Evolutionary conservation across 2,329 filamentous ascomycete genomes (phyloP).

Genomic region (Sporothrix luriei): DNA sequence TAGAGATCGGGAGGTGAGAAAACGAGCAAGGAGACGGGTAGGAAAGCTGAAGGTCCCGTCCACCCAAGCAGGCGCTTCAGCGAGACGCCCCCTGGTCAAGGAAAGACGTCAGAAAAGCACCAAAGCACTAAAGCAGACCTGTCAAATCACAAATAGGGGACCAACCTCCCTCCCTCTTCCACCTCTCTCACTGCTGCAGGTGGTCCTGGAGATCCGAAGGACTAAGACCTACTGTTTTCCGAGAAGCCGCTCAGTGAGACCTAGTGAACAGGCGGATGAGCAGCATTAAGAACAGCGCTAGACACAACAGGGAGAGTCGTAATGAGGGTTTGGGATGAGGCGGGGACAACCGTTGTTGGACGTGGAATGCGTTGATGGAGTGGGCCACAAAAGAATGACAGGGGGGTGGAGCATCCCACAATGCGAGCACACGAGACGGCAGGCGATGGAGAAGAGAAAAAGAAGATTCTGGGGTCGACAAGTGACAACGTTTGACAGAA

Average conservation of each 20-base stretch:
- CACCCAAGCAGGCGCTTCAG: neutral
- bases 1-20: neutral
- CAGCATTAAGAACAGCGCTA: neutral
- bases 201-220: neutral
- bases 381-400: neutral
- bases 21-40: neutral
- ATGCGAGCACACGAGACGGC: no score
- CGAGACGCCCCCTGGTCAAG: neutral
- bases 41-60: neutral
- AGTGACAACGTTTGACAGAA: no score
- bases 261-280: neutral
- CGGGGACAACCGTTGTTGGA: slow-evolving; percentile 15
- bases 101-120: neutral
- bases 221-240: neutral
- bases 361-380: neutral
- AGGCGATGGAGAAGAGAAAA: no score
- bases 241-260: neutral
- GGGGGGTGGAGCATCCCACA: neutral
- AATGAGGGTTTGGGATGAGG: slow-evolving; percentile 5
- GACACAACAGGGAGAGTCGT: slow-evolving; percentile 4
- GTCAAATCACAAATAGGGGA: no score
- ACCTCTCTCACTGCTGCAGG: no score
- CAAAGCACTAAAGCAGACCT: neutral
- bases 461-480: no score
- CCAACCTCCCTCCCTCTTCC: no score